These are phyloP conservation scores for Pythium aquatile DNA, from an alignment of 352 stramenopile genomes.

Conservation along the genomic window DNA sequence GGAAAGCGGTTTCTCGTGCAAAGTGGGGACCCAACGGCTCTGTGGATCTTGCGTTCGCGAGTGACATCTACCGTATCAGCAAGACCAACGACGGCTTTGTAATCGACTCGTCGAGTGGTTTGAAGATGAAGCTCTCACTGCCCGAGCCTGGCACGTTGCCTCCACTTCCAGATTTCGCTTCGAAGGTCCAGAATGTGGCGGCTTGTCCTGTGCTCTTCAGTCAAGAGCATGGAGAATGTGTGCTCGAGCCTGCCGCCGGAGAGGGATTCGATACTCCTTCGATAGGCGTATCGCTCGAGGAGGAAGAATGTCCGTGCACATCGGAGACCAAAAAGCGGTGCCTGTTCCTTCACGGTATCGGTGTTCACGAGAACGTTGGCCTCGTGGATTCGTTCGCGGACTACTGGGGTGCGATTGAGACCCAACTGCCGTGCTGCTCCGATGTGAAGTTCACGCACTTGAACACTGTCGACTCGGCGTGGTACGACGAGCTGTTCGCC, in stretches of 20 bases:
- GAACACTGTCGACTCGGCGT: conserved; percentile 30
- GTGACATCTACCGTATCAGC: neutral
- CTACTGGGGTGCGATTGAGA: conserved; percentile 31
- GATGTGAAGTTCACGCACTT: conserved; percentile 35
- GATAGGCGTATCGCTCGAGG: neutral
- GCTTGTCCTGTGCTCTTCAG: neutral
- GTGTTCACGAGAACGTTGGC: conserved; percentile 27
- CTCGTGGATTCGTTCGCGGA: conserved; percentile 24
- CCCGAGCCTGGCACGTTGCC: neutral
- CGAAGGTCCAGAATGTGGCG: neutral
- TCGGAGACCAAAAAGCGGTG: conserved; percentile 31
- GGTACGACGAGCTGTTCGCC: conserved; percentile 29
- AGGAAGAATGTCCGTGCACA: conserved; percentile 17
- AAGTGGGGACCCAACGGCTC: neutral
- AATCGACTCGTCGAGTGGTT: neutral
- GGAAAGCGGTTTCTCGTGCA: neutral
- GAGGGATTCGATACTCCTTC: neutral
- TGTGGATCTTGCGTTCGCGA: neutral
- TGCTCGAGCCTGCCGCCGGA: neutral
- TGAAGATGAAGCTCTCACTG: conserved; percentile 1
- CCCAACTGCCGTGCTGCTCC: conserved; percentile 28
- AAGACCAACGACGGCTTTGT: neutral
- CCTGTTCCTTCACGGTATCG: conserved; percentile 49
- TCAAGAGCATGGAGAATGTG: neutral
- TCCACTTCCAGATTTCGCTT: conserved; percentile 4